Evolutionary conservation across 306 rosid genomes (phyloP).

Genomic region (Cercis canadensis): DNA sequence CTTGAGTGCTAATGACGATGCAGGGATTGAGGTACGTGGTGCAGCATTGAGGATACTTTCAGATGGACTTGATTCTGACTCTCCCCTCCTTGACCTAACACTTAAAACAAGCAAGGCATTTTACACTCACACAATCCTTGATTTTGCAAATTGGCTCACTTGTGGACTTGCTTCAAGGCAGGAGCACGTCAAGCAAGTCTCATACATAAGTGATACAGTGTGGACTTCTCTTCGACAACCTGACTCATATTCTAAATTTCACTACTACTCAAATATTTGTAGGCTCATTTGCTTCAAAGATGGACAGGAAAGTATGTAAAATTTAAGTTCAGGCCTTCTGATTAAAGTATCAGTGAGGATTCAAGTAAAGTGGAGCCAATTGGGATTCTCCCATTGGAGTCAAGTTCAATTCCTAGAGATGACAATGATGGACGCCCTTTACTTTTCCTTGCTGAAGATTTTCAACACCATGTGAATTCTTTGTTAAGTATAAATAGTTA

Average conservation of each 20-base stretch:
- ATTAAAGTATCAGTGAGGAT: slow-evolving; percentile 62
- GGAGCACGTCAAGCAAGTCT: slow-evolving; percentile 65
- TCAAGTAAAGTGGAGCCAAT: slow-evolving; percentile 78
- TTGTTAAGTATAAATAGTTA: too few relatives aligned
- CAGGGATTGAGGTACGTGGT: slow-evolving; percentile 89
- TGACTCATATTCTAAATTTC: slow-evolving; percentile 68
- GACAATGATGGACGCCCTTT: slow-evolving; percentile 74
- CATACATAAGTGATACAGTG: slow-evolving; percentile 81
- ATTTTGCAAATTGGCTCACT: slow-evolving; percentile 86
- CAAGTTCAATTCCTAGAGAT: slow-evolving; percentile 86
- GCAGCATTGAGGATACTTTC: slow-evolving; percentile 77
- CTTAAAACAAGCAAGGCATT: slow-evolving; percentile 91
- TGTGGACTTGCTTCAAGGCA: slow-evolving; percentile 92
- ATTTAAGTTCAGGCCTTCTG: slow-evolving; percentile 75
- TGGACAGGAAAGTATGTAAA: slow-evolving; percentile 82
- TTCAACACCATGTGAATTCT: slow-evolving; percentile 59
- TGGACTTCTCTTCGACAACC: slow-evolving; percentile 77
- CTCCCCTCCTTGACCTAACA: slow-evolving; percentile 72
- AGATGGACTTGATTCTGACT: slow-evolving; percentile 36
- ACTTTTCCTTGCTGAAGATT: slow-evolving; percentile 85
- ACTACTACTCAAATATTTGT: slow-evolving; percentile 79
- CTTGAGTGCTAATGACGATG: slow-evolving; percentile 92
- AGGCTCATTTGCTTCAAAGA: slow-evolving; percentile 71
- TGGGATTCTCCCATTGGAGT: slow-evolving; percentile 88
- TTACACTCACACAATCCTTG: slow-evolving; percentile 81